Base-by-base conservation (phyloP, 2,329 filamentous ascomycete species). In the Diplodia scrobiculata region DNA sequence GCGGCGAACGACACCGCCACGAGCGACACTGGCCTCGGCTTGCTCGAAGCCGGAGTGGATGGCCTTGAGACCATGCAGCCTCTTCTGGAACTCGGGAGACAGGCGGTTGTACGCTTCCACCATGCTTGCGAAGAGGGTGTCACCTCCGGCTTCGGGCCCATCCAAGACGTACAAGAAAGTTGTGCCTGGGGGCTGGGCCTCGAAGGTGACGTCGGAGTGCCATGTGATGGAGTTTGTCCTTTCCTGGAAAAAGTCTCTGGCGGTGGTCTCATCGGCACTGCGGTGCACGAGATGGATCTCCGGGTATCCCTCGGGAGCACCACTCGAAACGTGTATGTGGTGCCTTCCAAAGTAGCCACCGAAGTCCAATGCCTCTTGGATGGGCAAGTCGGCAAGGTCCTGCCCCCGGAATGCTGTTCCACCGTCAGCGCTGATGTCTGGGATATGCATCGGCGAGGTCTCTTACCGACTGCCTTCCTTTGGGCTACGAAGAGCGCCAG, bases 121-220 rank as follows among this genome's bases (percentile, higher is more conserved):
- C 71, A 89, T 87, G 74, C 96, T 90, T 53, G 84, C 87, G 72
- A 96, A 97, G 2, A 96, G 80, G 0, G 92, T 97, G 74, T 97
- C 92, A 55, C 92, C 93, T 41, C 92, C 92, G 0, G 86, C 88
- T 47, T 86, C 82, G 0, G 92, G 92, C 52, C 86, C 88, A 74
- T 97, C 92, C n/a, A 97, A 84, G 59, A 92, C 83, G 74, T 96
- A 96, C 41, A 97, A 79, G 78, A 97, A 96, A 0, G 93, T 96
- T 0, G 92, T 97, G 34, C 92, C 91, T 0, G 93, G 92, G 1
- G 93, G 92, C 79, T 97, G 92, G 70, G 86, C 81, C 80, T 97
- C 93, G 74, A 96, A 97, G 0, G 90, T 91, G 1, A 96, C 89
- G 71, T 97, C 92, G 0, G 88, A 91, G 79, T 97, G 92, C 92